Percentiles rank a stretch among this genome's conserved stretches.
Conservation (phyloP, 176 grass and related monocot genomes). For the Aegilops longissima region DNA sequence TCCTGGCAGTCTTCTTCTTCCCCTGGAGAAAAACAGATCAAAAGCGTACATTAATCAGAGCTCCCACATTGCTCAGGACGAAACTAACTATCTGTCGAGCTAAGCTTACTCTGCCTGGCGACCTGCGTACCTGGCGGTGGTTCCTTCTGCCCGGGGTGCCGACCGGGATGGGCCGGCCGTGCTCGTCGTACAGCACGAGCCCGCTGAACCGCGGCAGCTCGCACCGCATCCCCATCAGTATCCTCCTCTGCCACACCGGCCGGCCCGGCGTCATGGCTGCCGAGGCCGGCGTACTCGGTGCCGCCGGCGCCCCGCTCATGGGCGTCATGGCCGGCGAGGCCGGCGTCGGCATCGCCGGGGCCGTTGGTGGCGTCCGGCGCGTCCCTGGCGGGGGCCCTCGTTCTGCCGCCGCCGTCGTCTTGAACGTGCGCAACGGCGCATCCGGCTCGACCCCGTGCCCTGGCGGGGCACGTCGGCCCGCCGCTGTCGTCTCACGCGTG, state of each 20-base stretch:
- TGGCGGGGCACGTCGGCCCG: background rate
- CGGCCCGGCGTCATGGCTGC: constrained; percentile 36
- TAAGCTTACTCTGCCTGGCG: background rate
- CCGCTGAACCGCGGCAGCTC: constrained; percentile 51
- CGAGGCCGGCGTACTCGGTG: background rate
- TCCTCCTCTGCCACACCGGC: constrained; percentile 51
- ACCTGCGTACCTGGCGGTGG: background rate
- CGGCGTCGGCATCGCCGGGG: background rate
- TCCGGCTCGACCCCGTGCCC: background rate
- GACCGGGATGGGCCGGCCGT: constrained; percentile 19
- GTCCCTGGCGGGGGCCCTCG: background rate
- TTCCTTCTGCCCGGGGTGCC: constrained; percentile 16
- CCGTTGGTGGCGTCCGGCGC: background rate
- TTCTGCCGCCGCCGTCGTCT: background rate
- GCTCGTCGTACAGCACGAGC: constrained; percentile 48
- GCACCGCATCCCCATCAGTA: constrained; percentile 49
- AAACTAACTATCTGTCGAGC: background rate
- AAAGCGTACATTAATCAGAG: too few species aligned
- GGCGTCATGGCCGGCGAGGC: background rate
- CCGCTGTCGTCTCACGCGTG: background rate
- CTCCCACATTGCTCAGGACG: too few species aligned
- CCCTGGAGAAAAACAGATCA: constrained; percentile 5
- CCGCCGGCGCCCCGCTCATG: background rate
- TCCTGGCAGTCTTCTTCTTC: constrained; percentile 13
- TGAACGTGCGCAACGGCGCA: background rate